phyloP scores from a whole-genome alignment of 1,284 basidiomycete genomes.

The Lignosus rhinocerotis region DNA sequence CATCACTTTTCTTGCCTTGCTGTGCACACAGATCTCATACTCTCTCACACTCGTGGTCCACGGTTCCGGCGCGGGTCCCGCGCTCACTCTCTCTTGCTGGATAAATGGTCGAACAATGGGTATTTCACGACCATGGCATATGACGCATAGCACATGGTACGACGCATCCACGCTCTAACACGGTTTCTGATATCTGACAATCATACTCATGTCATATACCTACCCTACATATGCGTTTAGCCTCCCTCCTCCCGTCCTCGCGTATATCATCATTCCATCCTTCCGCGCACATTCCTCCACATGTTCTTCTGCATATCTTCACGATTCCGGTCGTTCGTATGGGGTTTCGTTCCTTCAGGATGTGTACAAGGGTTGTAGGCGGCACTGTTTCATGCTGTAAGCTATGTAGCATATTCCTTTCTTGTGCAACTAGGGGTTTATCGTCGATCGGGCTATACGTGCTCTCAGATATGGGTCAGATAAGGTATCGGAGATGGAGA shows the following conservation, averaged over 20 bases:
- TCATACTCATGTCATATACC: constrained; percentile 19
- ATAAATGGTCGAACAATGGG: constrained; percentile 4
- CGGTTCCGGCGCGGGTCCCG: not conserved
- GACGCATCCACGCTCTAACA: constrained; percentile 13
- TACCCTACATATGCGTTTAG: constrained; percentile 12
- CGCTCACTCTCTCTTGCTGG: constrained; percentile 1
- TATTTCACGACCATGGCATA: not conserved
- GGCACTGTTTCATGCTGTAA: constrained; percentile 11
- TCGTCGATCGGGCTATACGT: not conserved
- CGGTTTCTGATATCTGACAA: constrained; percentile 7
- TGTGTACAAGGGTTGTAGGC: constrained; percentile 4
- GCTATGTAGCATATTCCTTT: constrained; percentile 18
- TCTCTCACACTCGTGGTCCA: not conserved
- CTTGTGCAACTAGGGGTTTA: constrained; percentile 2
- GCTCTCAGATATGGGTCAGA: no score
- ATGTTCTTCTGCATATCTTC: not conserved
- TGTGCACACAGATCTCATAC: not conserved
- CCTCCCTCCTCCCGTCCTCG: not conserved
- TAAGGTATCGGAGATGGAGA: no score
- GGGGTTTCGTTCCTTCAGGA: not conserved
- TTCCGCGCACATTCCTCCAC: not conserved
- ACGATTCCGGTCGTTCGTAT: not conserved
- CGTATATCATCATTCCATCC: not conserved
- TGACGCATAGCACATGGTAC: constrained; percentile 6
- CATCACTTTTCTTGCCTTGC: not conserved